Percentiles rank a stretch among this genome's conserved stretches.
phyloP scores from a whole-genome alignment of 2,329 filamentous ascomycete species.

The Ceratocystis papillata region DNA sequence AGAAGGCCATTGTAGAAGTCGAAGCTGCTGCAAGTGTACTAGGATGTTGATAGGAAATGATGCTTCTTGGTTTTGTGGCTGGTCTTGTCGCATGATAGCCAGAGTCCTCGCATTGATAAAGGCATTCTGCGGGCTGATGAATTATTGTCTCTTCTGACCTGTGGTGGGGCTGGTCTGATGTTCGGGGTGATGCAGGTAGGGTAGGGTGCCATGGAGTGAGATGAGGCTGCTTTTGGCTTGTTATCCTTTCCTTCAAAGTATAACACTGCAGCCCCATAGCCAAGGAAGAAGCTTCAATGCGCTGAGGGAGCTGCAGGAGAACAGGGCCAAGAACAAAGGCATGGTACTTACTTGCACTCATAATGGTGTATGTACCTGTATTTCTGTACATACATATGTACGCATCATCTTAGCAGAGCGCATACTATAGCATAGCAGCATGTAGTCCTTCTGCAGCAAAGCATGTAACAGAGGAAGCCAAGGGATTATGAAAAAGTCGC shows the following conservation, averaged over 20 bases:
- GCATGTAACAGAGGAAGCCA: neutral
- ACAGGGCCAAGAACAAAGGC: too few relatives aligned
- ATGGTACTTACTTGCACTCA: too few relatives aligned
- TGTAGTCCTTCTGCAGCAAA: neutral
- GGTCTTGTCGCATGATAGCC: neutral
- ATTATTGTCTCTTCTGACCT: neutral
- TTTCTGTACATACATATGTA: neutral
- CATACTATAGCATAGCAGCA: neutral
- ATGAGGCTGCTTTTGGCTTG: neutral
- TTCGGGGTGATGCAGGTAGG: neutral
- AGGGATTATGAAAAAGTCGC: neutral
- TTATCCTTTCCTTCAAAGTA: neutral
- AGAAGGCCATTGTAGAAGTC: neutral
- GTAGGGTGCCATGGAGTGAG: slow-evolving; percentile 35
- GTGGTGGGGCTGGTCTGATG: slow-evolving; percentile 1
- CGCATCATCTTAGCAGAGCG: neutral
- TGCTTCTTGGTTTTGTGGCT: neutral
- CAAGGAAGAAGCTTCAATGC: neutral
- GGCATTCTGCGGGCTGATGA: neutral
- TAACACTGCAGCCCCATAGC: neutral
- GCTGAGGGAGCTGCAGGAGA: too few relatives aligned
- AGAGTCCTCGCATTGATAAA: neutral
- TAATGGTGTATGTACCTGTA: too few relatives aligned
- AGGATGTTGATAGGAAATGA: too few relatives aligned
- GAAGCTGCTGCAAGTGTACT: neutral